Conservation (phyloP, 148 eudicot genomes). For the Camellia lanceoleosa region DNA sequence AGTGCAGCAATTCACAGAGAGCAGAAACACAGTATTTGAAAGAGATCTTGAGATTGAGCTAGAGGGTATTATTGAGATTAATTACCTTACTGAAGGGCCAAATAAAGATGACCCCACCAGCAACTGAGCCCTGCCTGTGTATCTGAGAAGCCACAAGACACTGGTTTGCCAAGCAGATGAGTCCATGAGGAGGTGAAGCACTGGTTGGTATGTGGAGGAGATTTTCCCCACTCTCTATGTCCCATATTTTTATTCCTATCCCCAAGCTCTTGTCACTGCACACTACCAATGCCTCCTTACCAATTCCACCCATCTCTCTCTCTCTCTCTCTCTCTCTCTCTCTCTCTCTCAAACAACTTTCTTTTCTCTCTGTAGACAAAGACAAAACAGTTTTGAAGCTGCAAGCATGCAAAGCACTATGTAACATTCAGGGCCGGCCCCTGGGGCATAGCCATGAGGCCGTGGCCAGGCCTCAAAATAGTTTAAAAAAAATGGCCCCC, state of each 20-base stretch:
- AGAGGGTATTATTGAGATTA: too few relatives aligned
- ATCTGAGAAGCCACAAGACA: slow-evolving; percentile 28
- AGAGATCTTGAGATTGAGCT: neutral
- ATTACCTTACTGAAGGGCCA: slow-evolving; percentile 27
- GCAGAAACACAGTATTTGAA: neutral
- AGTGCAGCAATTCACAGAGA: too few relatives aligned
- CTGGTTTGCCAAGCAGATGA: slow-evolving; percentile 21
- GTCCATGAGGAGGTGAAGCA: slow-evolving; percentile 19
- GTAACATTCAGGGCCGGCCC: too few relatives aligned
- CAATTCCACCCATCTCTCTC: neutral
- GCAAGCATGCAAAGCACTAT: too few relatives aligned
- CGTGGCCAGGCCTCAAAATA: too few relatives aligned
- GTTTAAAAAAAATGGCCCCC: too few relatives aligned
- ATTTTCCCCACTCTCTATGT: slow-evolving; percentile 21
- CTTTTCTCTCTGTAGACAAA: too few relatives aligned
- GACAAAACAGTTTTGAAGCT: too few relatives aligned
- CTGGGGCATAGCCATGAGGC: too few relatives aligned
- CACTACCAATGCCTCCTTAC: slow-evolving; percentile 20
- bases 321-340: too few relatives aligned
- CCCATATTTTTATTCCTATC: slow-evolving; percentile 20
- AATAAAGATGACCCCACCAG: slow-evolving; percentile 23
- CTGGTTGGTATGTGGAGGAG: slow-evolving; percentile 20
- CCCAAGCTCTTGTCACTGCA: slow-evolving; percentile 27
- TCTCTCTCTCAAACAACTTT: too few relatives aligned
- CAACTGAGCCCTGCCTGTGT: slow-evolving; percentile 17